Evolutionary conservation across 2,329 filamentous ascomycete species (phyloP).

Genomic region (Didymella pinodella): DNA sequence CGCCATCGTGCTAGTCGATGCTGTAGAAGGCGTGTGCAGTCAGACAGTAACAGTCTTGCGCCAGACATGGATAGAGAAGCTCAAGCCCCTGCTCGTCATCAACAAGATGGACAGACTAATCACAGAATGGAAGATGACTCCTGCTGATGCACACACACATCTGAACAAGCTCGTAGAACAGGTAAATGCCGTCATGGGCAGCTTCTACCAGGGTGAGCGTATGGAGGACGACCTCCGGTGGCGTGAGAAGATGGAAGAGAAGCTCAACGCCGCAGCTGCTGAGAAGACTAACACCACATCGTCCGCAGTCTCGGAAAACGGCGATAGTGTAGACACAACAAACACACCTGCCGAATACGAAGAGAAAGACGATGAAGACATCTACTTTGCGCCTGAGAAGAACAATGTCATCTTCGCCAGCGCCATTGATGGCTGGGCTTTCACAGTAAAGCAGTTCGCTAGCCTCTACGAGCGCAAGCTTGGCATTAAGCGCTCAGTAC

Average conservation of each 20-base stretch:
- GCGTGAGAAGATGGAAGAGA: slow-evolving; percentile 91
- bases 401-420: slow-evolving; percentile 99
- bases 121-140: slow-evolving; percentile 93
- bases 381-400: slow-evolving; percentile 97
- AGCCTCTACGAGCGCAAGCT: slow-evolving; percentile 95
- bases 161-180: slow-evolving; percentile 90
- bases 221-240: slow-evolving; percentile 99
- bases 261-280: slow-evolving; percentile 74
- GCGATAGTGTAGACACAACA: slow-evolving; percentile 60
- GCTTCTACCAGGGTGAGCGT: slow-evolving; percentile 95
- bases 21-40: slow-evolving; percentile 96
- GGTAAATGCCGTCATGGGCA: slow-evolving; percentile 95
- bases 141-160: slow-evolving; percentile 87
- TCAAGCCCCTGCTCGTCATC: slow-evolving; percentile 93
- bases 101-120: slow-evolving; percentile 98
- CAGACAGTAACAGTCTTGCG: slow-evolving; percentile 96
- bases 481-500: slow-evolving; percentile 83
- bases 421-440: slow-evolving; percentile 98
- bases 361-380: slow-evolving; percentile 92
- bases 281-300: slow-evolving; percentile 66
- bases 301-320: slow-evolving; percentile 59
- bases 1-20: slow-evolving; percentile 92
- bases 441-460: slow-evolving; percentile 94
- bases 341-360: slow-evolving; percentile 71
- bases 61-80: slow-evolving; percentile 93